Evolutionary conservation across 441 rosid species (phyloP), one percentile per base, ranked within the genome.

Genomic region (Arabidopsis hybrid): DNA sequence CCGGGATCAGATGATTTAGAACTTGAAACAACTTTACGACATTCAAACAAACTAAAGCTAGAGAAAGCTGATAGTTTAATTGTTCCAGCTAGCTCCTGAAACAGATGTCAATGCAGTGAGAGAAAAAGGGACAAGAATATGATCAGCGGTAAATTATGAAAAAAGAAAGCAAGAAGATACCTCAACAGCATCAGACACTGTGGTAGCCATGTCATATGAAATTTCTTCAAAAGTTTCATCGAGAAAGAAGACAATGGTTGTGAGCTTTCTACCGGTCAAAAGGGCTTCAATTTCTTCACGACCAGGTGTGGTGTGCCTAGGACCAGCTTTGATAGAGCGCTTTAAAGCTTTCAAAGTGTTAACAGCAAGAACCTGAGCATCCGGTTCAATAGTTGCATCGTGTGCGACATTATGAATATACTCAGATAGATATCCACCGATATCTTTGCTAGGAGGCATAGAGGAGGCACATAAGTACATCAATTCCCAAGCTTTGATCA

Each of bases 151-250:
- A 6, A 14, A 68, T 6, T 7, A 21, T 42, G 64, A 61, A 14
- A 62, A 67, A 55, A 18, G 62, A 67, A 60, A 3, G 34, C 0
- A 58, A 34, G 32, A 64, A 56, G 67, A 70, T 88, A 95, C 99
- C 99, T 93, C 97, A 61, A 95, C 97, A 73, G 97, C 95, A 87
- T 95, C 99, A 60, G 95, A 83, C 53, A 91, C 95, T 43, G 99
- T 91, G 38, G 98, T 91, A 74, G 95, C 87, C 98, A 95, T 91
- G 82, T 93, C 99, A 80, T 90, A 93, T 6, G 91, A 83, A 35
- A 95, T 95, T 81, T 95, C 99, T 90, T 95, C 98, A 77, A 95
- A 95, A 76, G 99, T 95, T 82, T 93, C 99, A 79, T 93, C 98
- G 77, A 95, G 77, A 81, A 95, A 95, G 80, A 92, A 95, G 51